phyloP scores from a whole-genome alignment of 176 grass and related monocot genomes.

The Neostapfia colusana region DNA sequence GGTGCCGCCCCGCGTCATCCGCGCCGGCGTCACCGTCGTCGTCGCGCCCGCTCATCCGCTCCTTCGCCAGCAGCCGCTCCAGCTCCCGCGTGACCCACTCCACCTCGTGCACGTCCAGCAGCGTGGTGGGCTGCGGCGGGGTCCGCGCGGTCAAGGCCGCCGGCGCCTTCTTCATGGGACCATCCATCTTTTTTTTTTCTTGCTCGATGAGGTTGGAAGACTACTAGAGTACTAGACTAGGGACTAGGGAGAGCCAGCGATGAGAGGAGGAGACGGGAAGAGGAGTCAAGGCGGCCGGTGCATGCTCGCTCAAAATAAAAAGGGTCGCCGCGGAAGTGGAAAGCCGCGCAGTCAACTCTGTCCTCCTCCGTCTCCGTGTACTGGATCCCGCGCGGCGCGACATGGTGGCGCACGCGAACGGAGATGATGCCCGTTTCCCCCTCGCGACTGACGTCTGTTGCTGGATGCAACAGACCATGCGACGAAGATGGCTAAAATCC shows the following conservation, averaged over 20 bases:
- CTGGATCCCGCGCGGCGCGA: constrained; percentile 3
- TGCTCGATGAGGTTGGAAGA: not conserved
- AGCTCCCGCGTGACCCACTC: constrained; percentile 74
- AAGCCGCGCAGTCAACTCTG: constrained; percentile 24
- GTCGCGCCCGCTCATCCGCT: not conserved
- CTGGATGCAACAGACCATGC: not conserved
- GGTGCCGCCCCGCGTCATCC: not conserved
- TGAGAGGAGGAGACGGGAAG: not conserved
- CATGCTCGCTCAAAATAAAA: constrained; percentile 22
- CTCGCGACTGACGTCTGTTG: not conserved
- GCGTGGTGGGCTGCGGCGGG: constrained; percentile 32
- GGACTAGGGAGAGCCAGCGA: not conserved
- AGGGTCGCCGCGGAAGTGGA: not conserved
- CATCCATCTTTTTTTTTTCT: constrained; percentile 18
- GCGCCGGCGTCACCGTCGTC: not conserved
- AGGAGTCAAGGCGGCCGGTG: constrained; percentile 13
- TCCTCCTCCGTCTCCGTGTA: not conserved
- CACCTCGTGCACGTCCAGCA: constrained; percentile 71
- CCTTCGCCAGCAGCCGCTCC: constrained; percentile 47
- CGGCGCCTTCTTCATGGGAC: not conserved
- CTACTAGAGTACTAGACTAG: no score
- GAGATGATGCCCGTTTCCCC: not conserved
- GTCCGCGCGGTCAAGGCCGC: not conserved
- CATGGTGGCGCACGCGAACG: not conserved
- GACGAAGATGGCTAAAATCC: not conserved